phyloP scores from a whole-genome alignment of 2,329 filamentous ascomycete genomes.

The Talaromyces funiculosus region DNA sequence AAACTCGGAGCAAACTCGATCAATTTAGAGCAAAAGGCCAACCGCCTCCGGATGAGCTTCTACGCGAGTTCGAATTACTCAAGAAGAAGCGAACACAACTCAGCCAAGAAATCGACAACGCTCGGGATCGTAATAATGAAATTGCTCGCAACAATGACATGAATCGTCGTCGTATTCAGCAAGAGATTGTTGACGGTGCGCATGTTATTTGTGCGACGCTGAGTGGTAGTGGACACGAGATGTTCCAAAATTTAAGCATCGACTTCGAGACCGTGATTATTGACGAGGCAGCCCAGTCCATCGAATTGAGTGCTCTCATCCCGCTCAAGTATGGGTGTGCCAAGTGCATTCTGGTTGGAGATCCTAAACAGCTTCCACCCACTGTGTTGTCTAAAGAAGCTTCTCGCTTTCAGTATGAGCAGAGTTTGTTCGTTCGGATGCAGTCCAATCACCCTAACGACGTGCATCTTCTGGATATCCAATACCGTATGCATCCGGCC shows the following conservation, averaged over 20 bases:
- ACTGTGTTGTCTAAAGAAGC: constrained; percentile 94
- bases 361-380: constrained; percentile 93
- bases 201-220: constrained; percentile 94
- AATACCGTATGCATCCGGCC: constrained; percentile 98
- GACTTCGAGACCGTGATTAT: constrained; percentile 99
- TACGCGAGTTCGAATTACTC: constrained; percentile 70
- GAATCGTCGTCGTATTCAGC: constrained; percentile 74
- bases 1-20: constrained; percentile 66
- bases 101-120: constrained; percentile 76
- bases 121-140: constrained; percentile 79
- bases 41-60: constrained; percentile 47
- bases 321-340: constrained; percentile 95
- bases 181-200: constrained; percentile 82
- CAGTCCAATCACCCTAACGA: constrained; percentile 83
- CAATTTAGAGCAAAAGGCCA: constrained; percentile 53
- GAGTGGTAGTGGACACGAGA: constrained; percentile 92
- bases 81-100: constrained; percentile 71
- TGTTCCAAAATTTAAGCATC: constrained; percentile 89
- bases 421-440: constrained; percentile 98
- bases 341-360: constrained; percentile 94
- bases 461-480: constrained; percentile 90
- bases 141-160: constrained; percentile 80
- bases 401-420: constrained; percentile 88
- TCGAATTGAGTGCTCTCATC: constrained; percentile 92
- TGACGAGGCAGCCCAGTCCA: constrained; percentile 95